Conservation (phyloP, 1,284 basidiomycete species). For the Microbotryomycetes sp. region DNA sequence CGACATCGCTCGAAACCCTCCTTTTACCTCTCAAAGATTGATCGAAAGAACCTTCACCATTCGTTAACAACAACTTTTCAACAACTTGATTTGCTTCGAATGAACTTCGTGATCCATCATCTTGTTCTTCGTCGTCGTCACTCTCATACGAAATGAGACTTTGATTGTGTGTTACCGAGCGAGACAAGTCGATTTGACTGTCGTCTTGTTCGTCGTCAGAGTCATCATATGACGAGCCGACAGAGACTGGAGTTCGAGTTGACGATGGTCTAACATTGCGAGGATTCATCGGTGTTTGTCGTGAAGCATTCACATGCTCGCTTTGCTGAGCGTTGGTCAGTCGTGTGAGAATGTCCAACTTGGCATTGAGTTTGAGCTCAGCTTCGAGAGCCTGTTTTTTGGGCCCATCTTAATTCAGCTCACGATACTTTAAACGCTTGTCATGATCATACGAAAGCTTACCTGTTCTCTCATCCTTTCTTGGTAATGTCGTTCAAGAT, state of each 20-base stretch:
- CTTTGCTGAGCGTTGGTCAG: neutral
- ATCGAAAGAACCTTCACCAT: neutral
- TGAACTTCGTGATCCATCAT: neutral
- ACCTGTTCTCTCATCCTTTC: slow-evolving; percentile 24
- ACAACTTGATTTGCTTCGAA: neutral
- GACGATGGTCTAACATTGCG: no score
- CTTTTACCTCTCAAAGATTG: neutral
- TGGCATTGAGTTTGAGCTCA: slow-evolving; percentile 28
- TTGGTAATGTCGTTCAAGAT: slow-evolving; percentile 22
- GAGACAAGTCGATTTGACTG: neutral
- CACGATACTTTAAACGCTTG: no score
- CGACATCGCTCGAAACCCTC: neutral
- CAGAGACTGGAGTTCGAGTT: neutral
- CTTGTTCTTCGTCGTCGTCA: no score
- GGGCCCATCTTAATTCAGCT: neutral
- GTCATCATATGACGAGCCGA: neutral
- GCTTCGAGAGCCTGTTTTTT: slow-evolving; percentile 22
- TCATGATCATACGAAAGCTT: neutral
- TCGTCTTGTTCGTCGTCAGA: neutral
- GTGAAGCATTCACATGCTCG: neutral
- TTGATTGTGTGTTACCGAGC: no score
- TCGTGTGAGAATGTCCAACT: slow-evolving; percentile 32
- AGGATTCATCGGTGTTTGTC: no score
- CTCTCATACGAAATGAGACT: no score
- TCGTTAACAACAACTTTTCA: neutral